Evolutionary conservation across 257 asterid species (phyloP), one percentile per base, ranked within the genome.

Genomic region (Cordia subcordata): DNA sequence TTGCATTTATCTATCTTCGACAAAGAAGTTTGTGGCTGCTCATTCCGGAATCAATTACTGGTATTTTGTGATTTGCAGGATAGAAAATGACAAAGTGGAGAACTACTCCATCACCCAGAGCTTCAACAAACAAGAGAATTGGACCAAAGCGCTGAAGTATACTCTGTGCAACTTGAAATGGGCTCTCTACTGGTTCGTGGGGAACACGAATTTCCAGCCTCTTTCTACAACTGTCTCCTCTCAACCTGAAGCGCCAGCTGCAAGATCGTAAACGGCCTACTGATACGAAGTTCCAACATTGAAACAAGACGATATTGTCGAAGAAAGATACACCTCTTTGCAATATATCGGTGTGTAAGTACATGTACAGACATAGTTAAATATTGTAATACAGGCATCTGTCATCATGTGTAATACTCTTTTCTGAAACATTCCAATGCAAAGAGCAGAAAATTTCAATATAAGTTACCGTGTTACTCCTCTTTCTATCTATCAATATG

Each of bases 81-180:
- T 92, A 17, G 99, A 92, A 55, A 88, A 84, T 55, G 96, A 88
- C 87, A 92, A 82, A 70, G 99, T 92, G 77, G 96, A 84, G 67
- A 84, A 55, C 55, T 80, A 85, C 73, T 92, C 96, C 39, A 92
- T 92, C 46, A 88, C 96, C 0, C 96, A 88, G 68, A 92, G 99
- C 85, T 92, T 88, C 80, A 88, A 86, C 23, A 88, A 92, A 65
- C 99, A 60, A 39, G 99, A 88, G 69, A 81, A 85, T 63, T 92
- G 99, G 99, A 92, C 99, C 46, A 92, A 92, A 79, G 99, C 99
- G 72, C 96, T 92, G 55, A 92, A 92, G 74, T 88, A 92, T 71
- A 92, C 96, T 6, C 96, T 92, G 51, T 86, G 96, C 79, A 80
- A 88, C 79, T 79, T 92, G 80, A 88, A 92, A 72, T 92, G 96